Base-by-base conservation (phyloP, 345 rosid genomes). In the Gossypium rotundifolium region DNA sequence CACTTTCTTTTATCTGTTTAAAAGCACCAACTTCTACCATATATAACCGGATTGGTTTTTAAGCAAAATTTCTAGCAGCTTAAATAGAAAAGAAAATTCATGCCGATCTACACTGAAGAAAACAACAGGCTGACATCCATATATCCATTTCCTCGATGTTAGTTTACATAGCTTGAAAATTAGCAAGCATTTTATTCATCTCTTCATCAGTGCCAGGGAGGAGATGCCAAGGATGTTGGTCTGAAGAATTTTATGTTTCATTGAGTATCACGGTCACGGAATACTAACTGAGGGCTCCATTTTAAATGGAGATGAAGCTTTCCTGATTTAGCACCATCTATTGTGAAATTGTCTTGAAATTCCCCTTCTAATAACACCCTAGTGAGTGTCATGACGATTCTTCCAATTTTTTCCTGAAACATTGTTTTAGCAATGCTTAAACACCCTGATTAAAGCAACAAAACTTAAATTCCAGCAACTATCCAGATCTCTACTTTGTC, bases 351-450 rank as follows among this genome's bases (percentile, higher is more conserved):
- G 16, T 88, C 96, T 77, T 89, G 88, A 70, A 82, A 83, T 65
- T 95, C 92, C 42, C 97, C 97, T 83, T 93, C 97, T 53, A 91
- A 6, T 82, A 89, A 74, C 45, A 88, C 97, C 85, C 86, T 72
- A 11, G 99, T 93, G 44, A 95, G 88, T 27, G 98, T 95, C 98
- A 88, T 87, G 58, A 91, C 86, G 72, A 86, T 85, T 84, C 81
- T 91, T 79, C 99, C 97, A 20, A 90, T 88, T 77, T 88, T 91
- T 55, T 90, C 87, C 93, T 93, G 88, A 79, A 82, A 73, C 17
- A 77, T 74, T 60, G 25, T 5, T n/a, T 27, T 16, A 3, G 22
- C 23, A 17, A 8, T 22, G 67, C 17, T 17, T 8, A 38, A 62
- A 10, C 8, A 49, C 40, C 14, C 4, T 16, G 4, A 49, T 64